Base-by-base conservation (phyloP, 2,329 filamentous ascomycete species). In the Fusarium goolgardi region DNA sequence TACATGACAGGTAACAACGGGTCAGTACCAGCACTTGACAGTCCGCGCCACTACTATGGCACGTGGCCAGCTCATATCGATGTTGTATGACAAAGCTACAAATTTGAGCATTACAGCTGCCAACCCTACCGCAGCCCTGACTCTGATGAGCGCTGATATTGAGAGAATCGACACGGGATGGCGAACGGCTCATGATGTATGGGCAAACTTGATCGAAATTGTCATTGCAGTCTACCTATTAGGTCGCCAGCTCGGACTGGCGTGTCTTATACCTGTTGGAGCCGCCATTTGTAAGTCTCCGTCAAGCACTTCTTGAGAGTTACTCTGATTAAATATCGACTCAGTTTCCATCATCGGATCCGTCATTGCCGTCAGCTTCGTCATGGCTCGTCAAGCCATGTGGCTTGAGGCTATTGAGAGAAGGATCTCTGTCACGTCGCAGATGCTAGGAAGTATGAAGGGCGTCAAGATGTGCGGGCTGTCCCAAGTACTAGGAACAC, bases 91-190 rank as follows among this genome's bases (percentile, higher is more conserved):
- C 40, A 74, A 77, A 41, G 74, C 73, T 13, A 73, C 71, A 2
- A 58, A 70, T 15, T 60, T 78, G 18, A 71, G 66, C 5, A 67
- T 78, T 9, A 70, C 73, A 2, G 65, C 74, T 2, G 72, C 76
- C 11, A 78, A 79, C 23, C 75, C 80, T 1, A 75, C 78, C 0
- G 77, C 78, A 0, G 75, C 80, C 0, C 65, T 83, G 45, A 83
- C 82, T 6, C 70, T 84, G 8, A 83, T 84, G 79, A 81, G 77
- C 39, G 75, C 80, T 5, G 82, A 85, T 39, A 76, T 83, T 18
- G 81, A 81, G 53, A 76, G 78, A 1, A 78, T 83, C 13, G 72
- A 73, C 3, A 65, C 71, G 0, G 78, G 78, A 0, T 77, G 79
- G 45, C 69, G 73, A n/a, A 75, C 67, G 0, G 62, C 81, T 31